A percentile compares a stretch with the other conserved stretches of the same genome.
Conservation (phyloP, 2,329 filamentous ascomycete species). For the Curvularia sp. region DNA sequence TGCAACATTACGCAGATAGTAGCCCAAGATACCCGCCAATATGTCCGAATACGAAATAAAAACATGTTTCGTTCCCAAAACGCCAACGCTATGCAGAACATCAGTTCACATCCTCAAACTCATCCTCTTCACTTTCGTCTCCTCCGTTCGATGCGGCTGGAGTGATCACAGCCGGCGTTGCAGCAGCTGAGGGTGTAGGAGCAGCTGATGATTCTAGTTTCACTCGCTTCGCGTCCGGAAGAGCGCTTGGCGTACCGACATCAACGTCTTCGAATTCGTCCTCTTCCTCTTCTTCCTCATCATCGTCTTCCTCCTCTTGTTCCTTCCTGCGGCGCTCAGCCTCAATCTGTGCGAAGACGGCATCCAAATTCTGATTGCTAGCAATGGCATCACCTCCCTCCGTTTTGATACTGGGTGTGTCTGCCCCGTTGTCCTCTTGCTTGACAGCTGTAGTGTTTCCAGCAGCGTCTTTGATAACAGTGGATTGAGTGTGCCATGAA, state of each 20-base stretch:
- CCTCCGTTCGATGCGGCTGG: constrained; percentile 54
- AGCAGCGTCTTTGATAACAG: constrained; percentile 64
- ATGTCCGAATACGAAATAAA: neutral
- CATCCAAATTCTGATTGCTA: constrained; percentile 65
- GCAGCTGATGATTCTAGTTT: constrained; percentile 62
- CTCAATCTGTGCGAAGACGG: constrained; percentile 72
- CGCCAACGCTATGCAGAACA: constrained; percentile 27
- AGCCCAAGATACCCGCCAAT: neutral
- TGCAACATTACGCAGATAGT: neutral
- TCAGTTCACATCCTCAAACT: constrained; percentile 56
- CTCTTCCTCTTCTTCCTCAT: constrained; percentile 22
- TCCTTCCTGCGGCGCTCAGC: constrained; percentile 61
- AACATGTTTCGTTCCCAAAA: constrained; percentile 7
- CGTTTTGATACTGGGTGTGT: constrained; percentile 48
- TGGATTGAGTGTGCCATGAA: constrained; percentile 74
- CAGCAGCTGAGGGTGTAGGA: constrained; percentile 41
- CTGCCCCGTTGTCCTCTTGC: constrained; percentile 49
- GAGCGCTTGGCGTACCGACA: constrained; percentile 37
- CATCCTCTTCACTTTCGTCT: constrained; percentile 57
- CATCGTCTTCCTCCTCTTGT: constrained; percentile 53
- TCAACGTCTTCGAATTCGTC: constrained; percentile 44
- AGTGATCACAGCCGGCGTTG: constrained; percentile 47
- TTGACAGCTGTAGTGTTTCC: constrained; percentile 44
- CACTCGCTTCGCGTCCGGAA: constrained; percentile 64
- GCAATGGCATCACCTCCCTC: constrained; percentile 60